Base-by-base conservation (phyloP, 306 rosid genomes). In the Trifolium dubium region DNA sequence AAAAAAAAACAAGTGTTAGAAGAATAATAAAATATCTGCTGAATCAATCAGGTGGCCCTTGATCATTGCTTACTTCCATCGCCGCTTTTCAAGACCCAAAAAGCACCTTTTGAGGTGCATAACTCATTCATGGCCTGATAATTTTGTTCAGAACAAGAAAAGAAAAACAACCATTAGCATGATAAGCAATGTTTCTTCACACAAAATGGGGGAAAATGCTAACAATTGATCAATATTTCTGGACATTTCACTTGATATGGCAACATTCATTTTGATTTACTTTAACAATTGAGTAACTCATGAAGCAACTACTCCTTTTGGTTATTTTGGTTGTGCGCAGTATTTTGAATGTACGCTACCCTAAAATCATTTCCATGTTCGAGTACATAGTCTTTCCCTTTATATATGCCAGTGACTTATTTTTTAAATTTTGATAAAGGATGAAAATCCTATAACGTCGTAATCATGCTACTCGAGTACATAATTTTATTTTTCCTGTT, bases 91-190 rank as follows among this genome's bases (percentile, higher is more conserved):
- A 91, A 80, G 68, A 68, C 70, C 98, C 98, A 91, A 8, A 73
- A 65, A 32, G 96, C 88, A 65, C 92, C 97, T 47, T 34, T 86
- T 60, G 87, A 85, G 55, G 78, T 73, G 35, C 98, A 93, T n/a
- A 93, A 61, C 18, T 93, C 98, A 64, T 28, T 62, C 88, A 93
- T 84, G 29, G 89, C 96, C 98, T 93, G 96, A 35, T 60, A 47
- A 60, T 60, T 60, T 62, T 73, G 64, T 64, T 60, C 32, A 62
- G 50, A 41, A 67, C 40, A 73, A 29, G 10, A 34, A 67, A 75
- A 37, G n/a, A 9, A 58, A 51, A 7, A n/a, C 18, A 0, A 28
- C 8, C 15, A 34, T 61, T 73, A 58, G 74, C 11, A 75, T 69
- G 18, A 63, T 28, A 61, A 67, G 67, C 69, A 47, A 58, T 37